Percentiles rank a stretch among this genome's conserved stretches.
Conservation (phyloP, 352 stramenopile species). For the Pythium aquatile region DNA sequence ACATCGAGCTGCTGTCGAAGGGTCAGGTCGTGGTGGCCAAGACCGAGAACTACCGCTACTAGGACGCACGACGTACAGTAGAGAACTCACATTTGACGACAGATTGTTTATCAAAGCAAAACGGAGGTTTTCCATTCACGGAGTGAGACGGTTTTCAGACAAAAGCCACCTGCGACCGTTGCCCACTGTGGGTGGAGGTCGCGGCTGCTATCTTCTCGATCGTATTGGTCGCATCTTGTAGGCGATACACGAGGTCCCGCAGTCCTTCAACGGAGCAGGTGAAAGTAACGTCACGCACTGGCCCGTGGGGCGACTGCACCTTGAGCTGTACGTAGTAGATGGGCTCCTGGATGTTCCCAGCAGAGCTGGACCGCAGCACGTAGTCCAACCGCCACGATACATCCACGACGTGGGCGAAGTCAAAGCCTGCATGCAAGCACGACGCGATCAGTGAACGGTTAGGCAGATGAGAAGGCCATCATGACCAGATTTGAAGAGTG, state of each 20-base stretch:
- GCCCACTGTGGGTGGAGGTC: background rate
- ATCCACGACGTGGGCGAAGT: constrained; percentile 74
- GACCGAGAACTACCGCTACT: constrained; percentile 52
- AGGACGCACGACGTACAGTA: background rate
- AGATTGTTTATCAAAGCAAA: background rate
- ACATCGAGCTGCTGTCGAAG: constrained; percentile 88
- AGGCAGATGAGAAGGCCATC: background rate
- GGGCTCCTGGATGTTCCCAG: constrained; percentile 53
- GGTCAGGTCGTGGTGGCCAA: constrained; percentile 62
- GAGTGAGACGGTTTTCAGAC: background rate
- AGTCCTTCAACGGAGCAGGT: constrained; percentile 70
- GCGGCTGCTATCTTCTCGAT: constrained; percentile 50
- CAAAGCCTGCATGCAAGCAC: constrained; percentile 40
- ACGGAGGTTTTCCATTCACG: too few relatives aligned
- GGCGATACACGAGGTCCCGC: constrained; percentile 62
- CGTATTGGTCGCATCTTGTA: constrained; percentile 61
- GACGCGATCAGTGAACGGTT: background rate
- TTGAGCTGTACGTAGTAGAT: constrained; percentile 69
- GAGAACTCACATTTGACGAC: background rate
- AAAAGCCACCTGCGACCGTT: background rate
- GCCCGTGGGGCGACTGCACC: constrained; percentile 43
- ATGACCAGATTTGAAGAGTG: background rate
- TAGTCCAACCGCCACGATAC: constrained; percentile 75
- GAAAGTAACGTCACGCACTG: constrained; percentile 44
- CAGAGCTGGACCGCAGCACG: constrained; percentile 49